Conservation (phyloP, 495 filamentous ascomycete species). For the Friedmanniomyces endolithicus region DNA sequence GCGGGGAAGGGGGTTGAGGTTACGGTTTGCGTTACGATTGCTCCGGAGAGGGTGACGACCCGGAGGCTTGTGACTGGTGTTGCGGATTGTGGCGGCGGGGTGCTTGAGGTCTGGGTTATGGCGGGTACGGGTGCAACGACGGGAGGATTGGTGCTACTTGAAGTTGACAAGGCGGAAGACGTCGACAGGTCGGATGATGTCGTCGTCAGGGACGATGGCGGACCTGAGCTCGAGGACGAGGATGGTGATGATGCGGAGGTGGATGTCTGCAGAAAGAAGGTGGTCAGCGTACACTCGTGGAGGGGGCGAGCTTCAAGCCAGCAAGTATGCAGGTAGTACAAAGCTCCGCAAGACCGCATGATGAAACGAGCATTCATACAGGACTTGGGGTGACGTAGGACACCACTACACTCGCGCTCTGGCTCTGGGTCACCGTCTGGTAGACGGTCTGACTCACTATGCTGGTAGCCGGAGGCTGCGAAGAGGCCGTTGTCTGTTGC, state of each 20-base stretch:
- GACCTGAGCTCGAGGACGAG: background rate
- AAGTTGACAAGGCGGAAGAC: background rate
- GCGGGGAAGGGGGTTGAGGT: slow-evolving; percentile 10
- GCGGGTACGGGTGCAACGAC: slow-evolving; percentile 3
- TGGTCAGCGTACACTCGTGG: background rate
- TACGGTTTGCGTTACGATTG: slow-evolving; percentile 15
- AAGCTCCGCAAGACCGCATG: slow-evolving; percentile 9
- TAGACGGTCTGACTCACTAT: slow-evolving; percentile 16
- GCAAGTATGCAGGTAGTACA: background rate
- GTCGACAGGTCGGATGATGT: background rate
- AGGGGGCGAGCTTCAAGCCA: background rate
- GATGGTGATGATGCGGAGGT: background rate
- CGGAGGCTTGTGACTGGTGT: slow-evolving; percentile 5
- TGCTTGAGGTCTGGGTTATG: background rate
- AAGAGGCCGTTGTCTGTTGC: background rate
- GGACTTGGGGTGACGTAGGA: slow-evolving; percentile 15
- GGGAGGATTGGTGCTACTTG: background rate
- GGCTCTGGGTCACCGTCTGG: slow-evolving; percentile 12
- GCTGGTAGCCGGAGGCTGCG: slow-evolving; percentile 1
- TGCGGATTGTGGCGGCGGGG: background rate
- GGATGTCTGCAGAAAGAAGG: background rate
- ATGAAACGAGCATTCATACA: slow-evolving; percentile 18
- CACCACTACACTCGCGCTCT: slow-evolving; percentile 12
- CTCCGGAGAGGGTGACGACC: slow-evolving; percentile 9
- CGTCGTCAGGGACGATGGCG: background rate